Evolutionary conservation across 208 protist genomes (phyloP), one percentile per base, ranked within the genome.

Genomic region (Leishmania lainsoni): DNA sequence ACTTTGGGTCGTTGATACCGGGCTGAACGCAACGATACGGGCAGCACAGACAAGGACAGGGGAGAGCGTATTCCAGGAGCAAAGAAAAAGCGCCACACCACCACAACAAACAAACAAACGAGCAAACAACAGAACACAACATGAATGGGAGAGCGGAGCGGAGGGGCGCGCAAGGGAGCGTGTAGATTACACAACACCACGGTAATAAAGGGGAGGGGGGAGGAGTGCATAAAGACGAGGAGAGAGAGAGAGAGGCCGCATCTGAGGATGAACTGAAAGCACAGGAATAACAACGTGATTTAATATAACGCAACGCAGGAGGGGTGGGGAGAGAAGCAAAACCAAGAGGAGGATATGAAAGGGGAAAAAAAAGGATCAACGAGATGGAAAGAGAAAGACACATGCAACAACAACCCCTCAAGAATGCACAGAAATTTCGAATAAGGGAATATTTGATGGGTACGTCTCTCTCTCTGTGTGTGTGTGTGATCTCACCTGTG

Each of bases 171-270:
- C 54, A 45, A 45, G 42, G 3, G 42, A 45, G 42, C 42, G 42
- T 4, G 42, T 45, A 45, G 42, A 45, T 45, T 45, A 45, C 42
- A 0, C 42, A 45, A 45, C 42, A 45, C 42, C 42, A 45, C 3
- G 42, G 42, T 6, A 45, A 45, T 4, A 45, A 45, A 45, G 42
- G 42, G 42, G 6, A n/a, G n/a, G 42, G 42, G 42, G 42, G 2
- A 73, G 29, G 42, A 82, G 71, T 72, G 59, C 52, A 77, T 32
- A 16, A 22, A 39, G 16, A 49, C 66, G 66, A 22, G 20, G 39
- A 49, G 4, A 71, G 61, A 9, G 61, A 39, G 61, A 39, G 42
- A 45, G 42, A 3, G 42, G 42, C 42, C 42, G 42, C 42, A 45
- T 45, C 42, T 45, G 58, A n/a, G 58, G 58, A 63, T 17, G 6